Base-by-base conservation (phyloP, 495 filamentous ascomycete genomes). In the Cudoniella acicularis region DNA sequence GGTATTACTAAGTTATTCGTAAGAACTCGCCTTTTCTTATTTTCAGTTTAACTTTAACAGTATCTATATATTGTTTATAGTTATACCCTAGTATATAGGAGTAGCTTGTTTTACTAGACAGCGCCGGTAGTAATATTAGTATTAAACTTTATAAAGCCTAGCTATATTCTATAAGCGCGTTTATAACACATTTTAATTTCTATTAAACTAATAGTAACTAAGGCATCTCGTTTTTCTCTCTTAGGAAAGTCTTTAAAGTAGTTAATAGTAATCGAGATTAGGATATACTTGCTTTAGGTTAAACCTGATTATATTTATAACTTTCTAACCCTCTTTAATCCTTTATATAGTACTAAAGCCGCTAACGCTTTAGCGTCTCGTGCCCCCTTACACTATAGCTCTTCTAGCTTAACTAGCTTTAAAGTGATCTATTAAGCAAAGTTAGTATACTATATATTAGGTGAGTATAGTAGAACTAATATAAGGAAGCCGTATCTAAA, bases 331-430 rank as follows among this genome's bases (percentile, higher is more conserved):
- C 77, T 77, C 55, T 79, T 82, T 59, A 94, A 64, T 10, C 85
- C 88, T 62, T 86, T 77, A 73, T 88, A 96, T 55, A 95, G 64
- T 20, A 89, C 88, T 76, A 86, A 77, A 13, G 87, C 91, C 51
- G 85, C 81, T 56, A 96, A 75, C 0, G 81, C 82, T 75, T 96
- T 96, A 4, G 78, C 87, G 77, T 96, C 91, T 40, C 87, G 74
- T 30, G 80, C 73, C 0, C 84, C 88, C 57, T 87, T 85, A 60
- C 77, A 85, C 90, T 90, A 96, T 43, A 95, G 63, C 60, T 91
- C 74, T 67, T 81, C 75, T 72, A 94, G 72, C 47, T 66, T 79
- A 24, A 92, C 83, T 57, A 95, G 60, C 76, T 89, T 88, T 72
- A 83, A 76, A 51, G 79, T 88, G 56, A 95, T 96, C 74, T 84